These are phyloP conservation scores for Aureobasidium musti DNA, from an alignment of 2,329 filamentous ascomycete species.

Conservation along the genomic window DNA sequence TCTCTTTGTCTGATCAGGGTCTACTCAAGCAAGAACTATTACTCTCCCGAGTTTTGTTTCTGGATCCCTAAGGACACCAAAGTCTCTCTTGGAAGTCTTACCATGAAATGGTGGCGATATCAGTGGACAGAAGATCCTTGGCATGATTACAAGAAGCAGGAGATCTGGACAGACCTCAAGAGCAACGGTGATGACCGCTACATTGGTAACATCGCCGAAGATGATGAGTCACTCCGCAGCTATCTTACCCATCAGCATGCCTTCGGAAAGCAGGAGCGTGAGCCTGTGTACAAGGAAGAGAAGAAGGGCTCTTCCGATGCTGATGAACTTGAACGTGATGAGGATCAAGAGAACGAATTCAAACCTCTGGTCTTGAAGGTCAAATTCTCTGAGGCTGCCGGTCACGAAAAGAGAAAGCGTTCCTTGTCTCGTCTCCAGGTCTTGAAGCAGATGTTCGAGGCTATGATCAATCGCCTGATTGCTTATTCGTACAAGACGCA, in stretches of 20 bases:
- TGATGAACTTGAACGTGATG: neutral
- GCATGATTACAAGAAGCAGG: neutral
- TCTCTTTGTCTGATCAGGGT: slow-evolving; percentile 34
- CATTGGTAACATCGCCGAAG: too few relatives aligned
- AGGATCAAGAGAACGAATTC: neutral
- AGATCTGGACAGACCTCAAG: slow-evolving; percentile 29
- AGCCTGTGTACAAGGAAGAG: neutral
- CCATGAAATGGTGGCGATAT: slow-evolving; percentile 37
- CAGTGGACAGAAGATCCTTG: neutral
- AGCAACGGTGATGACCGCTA: slow-evolving; percentile 30
- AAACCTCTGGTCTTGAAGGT: slow-evolving; percentile 15
- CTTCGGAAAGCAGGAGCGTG: neutral
- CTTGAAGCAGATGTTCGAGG: slow-evolving; percentile 45
- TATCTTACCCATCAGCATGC: neutral
- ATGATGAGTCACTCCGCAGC: neutral
- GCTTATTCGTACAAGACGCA: slow-evolving; percentile 45
- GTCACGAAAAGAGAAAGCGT: neutral
- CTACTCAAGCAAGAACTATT: slow-evolving; percentile 17
- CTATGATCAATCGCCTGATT: slow-evolving; percentile 43
- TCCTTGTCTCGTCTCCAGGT: slow-evolving; percentile 39
- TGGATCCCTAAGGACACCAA: slow-evolving; percentile 35
- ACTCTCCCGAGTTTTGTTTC: slow-evolving; percentile 33
- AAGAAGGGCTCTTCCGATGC: neutral
- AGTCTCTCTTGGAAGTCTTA: slow-evolving; percentile 33
- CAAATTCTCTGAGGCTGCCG: neutral